Conservation (phyloP, 192 early-diverging fungal species). For the Phycomyces nitens region DNA sequence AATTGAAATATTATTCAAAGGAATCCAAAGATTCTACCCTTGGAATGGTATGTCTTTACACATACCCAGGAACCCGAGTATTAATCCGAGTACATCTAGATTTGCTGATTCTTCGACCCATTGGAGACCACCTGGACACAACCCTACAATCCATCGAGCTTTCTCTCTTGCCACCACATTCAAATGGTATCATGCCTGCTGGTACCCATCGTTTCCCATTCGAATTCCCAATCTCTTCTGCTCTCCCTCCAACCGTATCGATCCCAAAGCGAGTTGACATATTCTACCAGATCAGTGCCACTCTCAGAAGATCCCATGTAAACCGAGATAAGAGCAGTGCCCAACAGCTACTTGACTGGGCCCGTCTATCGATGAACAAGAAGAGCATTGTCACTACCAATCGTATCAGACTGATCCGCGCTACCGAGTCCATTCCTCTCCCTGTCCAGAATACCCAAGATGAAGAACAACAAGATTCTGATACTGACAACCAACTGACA, state of each 20-base stretch:
- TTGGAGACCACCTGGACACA: conserved; percentile 12
- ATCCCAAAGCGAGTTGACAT: conserved; percentile 19
- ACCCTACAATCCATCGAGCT: conserved; percentile 25
- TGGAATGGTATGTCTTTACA: conserved; percentile 15
- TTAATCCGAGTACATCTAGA: neutral
- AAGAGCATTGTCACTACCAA: conserved; percentile 1
- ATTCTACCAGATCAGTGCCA: conserved; percentile 24
- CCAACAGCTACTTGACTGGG: conserved; percentile 5
- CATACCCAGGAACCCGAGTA: neutral
- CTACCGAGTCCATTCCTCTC: conserved; percentile 7
- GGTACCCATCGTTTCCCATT: conserved; percentile 29
- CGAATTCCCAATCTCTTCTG: conserved; percentile 30
- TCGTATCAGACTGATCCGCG: conserved; percentile 14
- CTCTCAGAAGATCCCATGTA: neutral
- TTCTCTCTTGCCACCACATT: conserved; percentile 27
- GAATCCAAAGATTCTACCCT: conserved; percentile 18
- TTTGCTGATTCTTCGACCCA: neutral
- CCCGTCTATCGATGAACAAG: conserved; percentile 1
- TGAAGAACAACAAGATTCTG: neutral
- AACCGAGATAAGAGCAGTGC: neutral
- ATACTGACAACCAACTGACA: neutral
- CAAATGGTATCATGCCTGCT: conserved; percentile 14
- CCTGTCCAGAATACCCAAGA: neutral
- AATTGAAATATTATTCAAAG: conserved; percentile 27
- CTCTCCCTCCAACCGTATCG: conserved; percentile 17